Percentiles rank a stretch among this genome's conserved stretches.
These are phyloP conservation scores for Botryotinia calthae DNA, from an alignment of 2,329 filamentous ascomycete species.

Conservation along the genomic window DNA sequence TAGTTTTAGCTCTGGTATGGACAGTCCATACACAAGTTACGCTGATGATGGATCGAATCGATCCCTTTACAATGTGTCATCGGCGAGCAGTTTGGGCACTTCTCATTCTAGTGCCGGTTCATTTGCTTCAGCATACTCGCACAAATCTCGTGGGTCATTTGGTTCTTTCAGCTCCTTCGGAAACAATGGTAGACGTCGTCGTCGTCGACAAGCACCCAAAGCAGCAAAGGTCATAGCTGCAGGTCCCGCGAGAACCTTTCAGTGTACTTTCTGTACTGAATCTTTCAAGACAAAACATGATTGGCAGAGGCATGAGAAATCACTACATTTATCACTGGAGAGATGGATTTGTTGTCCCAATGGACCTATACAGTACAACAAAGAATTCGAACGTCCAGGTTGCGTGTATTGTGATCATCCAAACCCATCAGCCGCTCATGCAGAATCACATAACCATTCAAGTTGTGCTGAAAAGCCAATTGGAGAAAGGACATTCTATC, in stretches of 20 bases:
- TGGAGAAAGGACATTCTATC: slow-evolving; percentile 63
- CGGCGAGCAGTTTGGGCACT: slow-evolving; percentile 58
- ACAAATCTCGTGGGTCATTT: slow-evolving; percentile 56
- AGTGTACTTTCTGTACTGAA: slow-evolving; percentile 68
- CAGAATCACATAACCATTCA: slow-evolving; percentile 58
- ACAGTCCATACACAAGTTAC: slow-evolving; percentile 54
- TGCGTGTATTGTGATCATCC: slow-evolving; percentile 60
- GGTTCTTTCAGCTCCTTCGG: slow-evolving; percentile 37
- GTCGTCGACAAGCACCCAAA: slow-evolving; percentile 35
- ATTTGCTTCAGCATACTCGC: slow-evolving; percentile 58
- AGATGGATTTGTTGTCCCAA: slow-evolving; percentile 63
- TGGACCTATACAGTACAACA: slow-evolving; percentile 54
- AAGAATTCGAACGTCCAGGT: slow-evolving; percentile 54
- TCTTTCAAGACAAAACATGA: slow-evolving; percentile 67
- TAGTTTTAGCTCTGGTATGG: slow-evolving; percentile 52
- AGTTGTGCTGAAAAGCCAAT: slow-evolving; percentile 64
- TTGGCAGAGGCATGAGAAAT: slow-evolving; percentile 70
- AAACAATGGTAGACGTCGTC: slow-evolving; percentile 34
- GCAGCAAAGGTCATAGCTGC: slow-evolving; percentile 47
- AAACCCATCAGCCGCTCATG: slow-evolving; percentile 54
- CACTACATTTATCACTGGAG: slow-evolving; percentile 62
- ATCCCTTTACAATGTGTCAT: slow-evolving; percentile 59
- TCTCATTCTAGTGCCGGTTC: slow-evolving; percentile 59
- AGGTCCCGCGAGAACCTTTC: slow-evolving; percentile 47
- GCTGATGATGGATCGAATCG: slow-evolving; percentile 60